Evolutionary conservation across 768 basidiomycete genomes (phyloP).

Genomic region (Neoboletus magnificus): DNA sequence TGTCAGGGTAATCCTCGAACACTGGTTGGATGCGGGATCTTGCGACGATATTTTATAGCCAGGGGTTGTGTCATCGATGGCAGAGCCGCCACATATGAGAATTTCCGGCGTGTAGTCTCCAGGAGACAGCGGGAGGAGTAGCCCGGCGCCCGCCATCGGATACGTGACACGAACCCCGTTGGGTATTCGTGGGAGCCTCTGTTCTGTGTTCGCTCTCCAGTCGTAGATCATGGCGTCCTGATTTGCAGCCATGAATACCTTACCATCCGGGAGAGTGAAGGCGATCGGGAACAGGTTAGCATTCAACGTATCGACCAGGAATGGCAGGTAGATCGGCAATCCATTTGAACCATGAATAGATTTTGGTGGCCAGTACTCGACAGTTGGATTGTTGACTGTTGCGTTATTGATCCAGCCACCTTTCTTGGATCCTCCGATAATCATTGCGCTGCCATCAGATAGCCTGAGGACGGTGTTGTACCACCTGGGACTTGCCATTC

Average conservation of each 20-base stretch:
- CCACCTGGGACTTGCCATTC: slow-evolving; percentile 79
- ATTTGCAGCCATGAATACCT: slow-evolving; percentile 74
- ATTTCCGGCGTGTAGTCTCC: slow-evolving; percentile 67
- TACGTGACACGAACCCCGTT: slow-evolving; percentile 81
- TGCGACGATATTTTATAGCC: slow-evolving; percentile 67
- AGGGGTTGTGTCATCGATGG: slow-evolving; percentile 55
- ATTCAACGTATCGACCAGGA: slow-evolving; percentile 68
- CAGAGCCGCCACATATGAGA: slow-evolving; percentile 75
- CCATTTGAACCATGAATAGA: slow-evolving; percentile 64
- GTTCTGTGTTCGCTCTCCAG: slow-evolving; percentile 63
- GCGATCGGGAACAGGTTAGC: slow-evolving; percentile 83
- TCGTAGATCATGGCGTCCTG: slow-evolving; percentile 77
- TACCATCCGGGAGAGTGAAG: slow-evolving; percentile 67
- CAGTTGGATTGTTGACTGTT: slow-evolving; percentile 76
- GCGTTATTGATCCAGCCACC: slow-evolving; percentile 87
- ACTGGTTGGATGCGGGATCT: slow-evolving; percentile 70
- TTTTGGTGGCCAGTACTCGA: slow-evolving; percentile 84
- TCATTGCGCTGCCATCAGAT: slow-evolving; percentile 77
- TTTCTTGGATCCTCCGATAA: slow-evolving; percentile 76
- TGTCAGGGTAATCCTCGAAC: slow-evolving; percentile 64
- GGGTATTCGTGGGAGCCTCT: slow-evolving; percentile 61
- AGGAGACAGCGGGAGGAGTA: slow-evolving; percentile 69
- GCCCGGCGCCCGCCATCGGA: slow-evolving; percentile 72
- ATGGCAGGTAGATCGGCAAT: slow-evolving; percentile 57
- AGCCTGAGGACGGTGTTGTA: slow-evolving; percentile 72